phyloP scores from a whole-genome alignment of 495 filamentous ascomycete species.

The Amniculicola lignicola region DNA sequence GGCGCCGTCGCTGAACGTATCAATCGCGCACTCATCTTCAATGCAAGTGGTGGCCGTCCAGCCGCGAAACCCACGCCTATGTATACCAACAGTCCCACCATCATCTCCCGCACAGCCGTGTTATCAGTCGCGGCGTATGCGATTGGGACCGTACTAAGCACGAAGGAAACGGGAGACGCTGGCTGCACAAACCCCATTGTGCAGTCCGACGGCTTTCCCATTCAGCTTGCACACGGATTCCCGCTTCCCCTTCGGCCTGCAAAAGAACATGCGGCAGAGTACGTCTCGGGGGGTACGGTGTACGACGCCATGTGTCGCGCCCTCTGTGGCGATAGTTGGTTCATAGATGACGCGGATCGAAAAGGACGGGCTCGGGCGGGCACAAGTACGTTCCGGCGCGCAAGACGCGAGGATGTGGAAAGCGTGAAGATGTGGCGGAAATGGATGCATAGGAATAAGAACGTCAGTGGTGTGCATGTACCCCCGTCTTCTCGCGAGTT shows the following conservation, averaged over 20 bases:
- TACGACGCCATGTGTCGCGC: constrained; percentile 15
- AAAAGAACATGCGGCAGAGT: neutral
- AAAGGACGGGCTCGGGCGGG: neutral
- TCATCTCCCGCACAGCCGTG: neutral
- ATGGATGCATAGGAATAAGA: constrained; percentile 3
- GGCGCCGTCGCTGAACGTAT: neutral
- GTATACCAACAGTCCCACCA: neutral
- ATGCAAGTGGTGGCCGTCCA: neutral
- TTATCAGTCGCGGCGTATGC: neutral
- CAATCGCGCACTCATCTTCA: constrained; percentile 4
- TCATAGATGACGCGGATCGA: neutral
- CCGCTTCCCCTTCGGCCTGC: neutral
- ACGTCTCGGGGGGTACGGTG: neutral
- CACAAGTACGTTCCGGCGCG: constrained; percentile 11
- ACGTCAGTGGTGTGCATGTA: neutral
- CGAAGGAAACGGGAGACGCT: too few relatives aligned
- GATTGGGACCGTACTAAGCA: too few relatives aligned
- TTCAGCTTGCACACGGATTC: neutral
- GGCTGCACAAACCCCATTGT: neutral
- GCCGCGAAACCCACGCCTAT: neutral
- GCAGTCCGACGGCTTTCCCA: neutral
- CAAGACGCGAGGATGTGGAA: neutral
- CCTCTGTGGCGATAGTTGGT: constrained; percentile 3
- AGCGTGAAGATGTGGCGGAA: constrained; percentile 12
- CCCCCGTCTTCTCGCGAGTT: constrained; percentile 10